Conservation (phyloP, 1,284 basidiomycete species). For the Boletus hoseneyae region DNA sequence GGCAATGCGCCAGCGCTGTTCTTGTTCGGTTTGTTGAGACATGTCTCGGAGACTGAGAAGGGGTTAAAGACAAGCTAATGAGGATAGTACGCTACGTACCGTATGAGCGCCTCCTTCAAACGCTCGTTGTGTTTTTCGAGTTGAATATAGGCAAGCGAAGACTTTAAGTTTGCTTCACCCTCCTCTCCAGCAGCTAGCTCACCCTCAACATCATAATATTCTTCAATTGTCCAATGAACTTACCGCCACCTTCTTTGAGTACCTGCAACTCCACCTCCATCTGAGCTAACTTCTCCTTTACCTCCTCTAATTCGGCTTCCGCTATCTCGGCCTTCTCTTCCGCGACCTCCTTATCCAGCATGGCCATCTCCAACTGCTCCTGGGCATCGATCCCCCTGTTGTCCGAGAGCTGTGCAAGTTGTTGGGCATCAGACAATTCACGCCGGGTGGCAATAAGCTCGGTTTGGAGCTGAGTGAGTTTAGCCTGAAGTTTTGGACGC, state of each 20-base stretch:
- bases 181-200: conserved; percentile 33
- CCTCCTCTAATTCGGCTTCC: conserved; percentile 72
- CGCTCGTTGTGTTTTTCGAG: conserved; percentile 96
- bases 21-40: conserved; percentile 82
- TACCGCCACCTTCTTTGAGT: conserved; percentile 51
- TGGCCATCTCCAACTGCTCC: conserved; percentile 92
- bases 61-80: conserved; percentile 3
- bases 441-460: conserved; percentile 70
- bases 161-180: conserved; percentile 49
- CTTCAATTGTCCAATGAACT: conserved; percentile 16
- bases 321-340: conserved; percentile 89
- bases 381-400: conserved; percentile 65
- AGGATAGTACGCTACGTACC: conserved; percentile 42
- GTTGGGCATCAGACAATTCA: conserved; percentile 63
- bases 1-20: conserved; percentile 75
- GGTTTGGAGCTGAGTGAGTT: conserved; percentile 77
- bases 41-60: conserved; percentile 75
- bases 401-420: conserved; percentile 59
- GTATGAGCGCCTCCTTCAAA: conserved; percentile 89
- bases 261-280: conserved; percentile 84
- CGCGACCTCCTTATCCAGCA: conserved; percentile 95
- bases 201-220: conserved; percentile 13
- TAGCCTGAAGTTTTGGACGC: conserved; percentile 85
- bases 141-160: conserved; percentile 82
- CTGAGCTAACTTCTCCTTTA: conserved; percentile 78